Evolutionary conservation across 2,329 filamentous ascomycete genomes (phyloP).

Genomic region (Rhexocercosporidium sp.): DNA sequence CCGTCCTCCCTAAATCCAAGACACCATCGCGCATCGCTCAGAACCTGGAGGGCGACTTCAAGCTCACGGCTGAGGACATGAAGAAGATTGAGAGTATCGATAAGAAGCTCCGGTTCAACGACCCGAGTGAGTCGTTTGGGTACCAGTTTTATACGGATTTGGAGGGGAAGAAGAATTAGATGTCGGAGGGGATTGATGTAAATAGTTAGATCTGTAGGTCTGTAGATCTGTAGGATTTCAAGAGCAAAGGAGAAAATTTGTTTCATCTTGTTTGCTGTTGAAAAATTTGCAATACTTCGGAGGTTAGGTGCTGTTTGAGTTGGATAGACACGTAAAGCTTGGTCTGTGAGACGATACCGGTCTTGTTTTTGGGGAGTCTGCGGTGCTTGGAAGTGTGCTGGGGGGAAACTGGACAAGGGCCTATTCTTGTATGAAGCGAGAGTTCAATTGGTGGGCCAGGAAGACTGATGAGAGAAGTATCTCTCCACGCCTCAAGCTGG

Average conservation of each 20-base stretch:
- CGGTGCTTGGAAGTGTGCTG: too few relatives aligned
- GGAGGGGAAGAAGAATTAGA: conserved; percentile 18
- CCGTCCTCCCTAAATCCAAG: conserved; percentile 68
- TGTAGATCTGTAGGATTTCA: not conserved
- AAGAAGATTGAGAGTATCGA: conserved; percentile 56
- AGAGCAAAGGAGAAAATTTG: not conserved
- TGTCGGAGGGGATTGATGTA: not conserved
- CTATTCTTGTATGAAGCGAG: too few relatives aligned
- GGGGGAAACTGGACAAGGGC: too few relatives aligned
- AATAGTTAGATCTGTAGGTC: not conserved
- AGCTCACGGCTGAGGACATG: conserved; percentile 61
- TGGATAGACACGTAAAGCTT: too few relatives aligned
- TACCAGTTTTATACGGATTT: conserved; percentile 14
- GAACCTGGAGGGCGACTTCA: conserved; percentile 70
- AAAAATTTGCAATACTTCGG: too few relatives aligned
- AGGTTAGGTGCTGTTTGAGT: too few relatives aligned
- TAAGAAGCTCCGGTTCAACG: conserved; percentile 49
- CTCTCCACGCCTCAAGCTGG: too few relatives aligned
- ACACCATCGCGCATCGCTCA: conserved; percentile 62
- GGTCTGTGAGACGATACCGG: too few relatives aligned
- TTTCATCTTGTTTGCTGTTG: not conserved
- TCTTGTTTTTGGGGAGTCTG: too few relatives aligned
- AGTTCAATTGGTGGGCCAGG: too few relatives aligned
- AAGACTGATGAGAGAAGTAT: too few relatives aligned
- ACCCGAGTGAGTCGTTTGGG: conserved; percentile 15